Evolutionary conservation across 2,329 filamentous ascomycete species (phyloP), one percentile per base, ranked within the genome.

Genomic region (Diaporthe capsici): DNA sequence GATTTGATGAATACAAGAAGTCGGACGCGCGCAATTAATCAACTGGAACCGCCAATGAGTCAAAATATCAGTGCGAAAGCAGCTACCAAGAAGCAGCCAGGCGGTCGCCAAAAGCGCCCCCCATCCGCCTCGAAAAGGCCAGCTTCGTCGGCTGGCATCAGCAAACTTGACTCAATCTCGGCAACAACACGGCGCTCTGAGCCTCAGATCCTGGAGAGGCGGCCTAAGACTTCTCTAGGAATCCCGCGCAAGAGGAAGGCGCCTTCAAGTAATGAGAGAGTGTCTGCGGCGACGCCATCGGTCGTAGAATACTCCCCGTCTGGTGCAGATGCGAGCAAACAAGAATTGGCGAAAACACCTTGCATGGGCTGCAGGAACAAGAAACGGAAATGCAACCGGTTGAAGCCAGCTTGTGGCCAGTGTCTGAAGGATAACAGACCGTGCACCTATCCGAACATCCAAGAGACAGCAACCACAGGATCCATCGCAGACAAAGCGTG

Each of bases 331-430:
- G 25, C 3, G 12, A 20, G 5, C 13, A 9, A 39, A n/a, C n/a
- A 28, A 28, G 44, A 8, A 28, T 7, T 47, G 22, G 71, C 60
- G 13, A 12, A n/a, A 12, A 34, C 34, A 15, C 1, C 61, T 51
- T 76, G 75, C 39, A 74, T 47, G n/a, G 17, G 57, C 12, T 76
- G 75, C 39, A 49, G 75, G 4, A 68, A n/a, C 7, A 76, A 65
- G 42, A 71, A 65, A 6, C 28, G 51, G 5, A 55, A 17, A 22
- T 76, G 75, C 22, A 39, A 55, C 39, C 25, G 63, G 15, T 25
- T 34, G 13, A 76, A 31, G 39, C 75, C 75, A 17, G 61, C 34
- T n/a, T 76, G 75, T 37, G 57, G 51, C n/a, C 37, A 44, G 12
- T 76, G 75, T 47, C 28, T 55, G 7, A 60, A 61, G 8, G 63